Base-by-base conservation (phyloP, 2,329 filamentous ascomycete species). In the Oidium heveae region DNA sequence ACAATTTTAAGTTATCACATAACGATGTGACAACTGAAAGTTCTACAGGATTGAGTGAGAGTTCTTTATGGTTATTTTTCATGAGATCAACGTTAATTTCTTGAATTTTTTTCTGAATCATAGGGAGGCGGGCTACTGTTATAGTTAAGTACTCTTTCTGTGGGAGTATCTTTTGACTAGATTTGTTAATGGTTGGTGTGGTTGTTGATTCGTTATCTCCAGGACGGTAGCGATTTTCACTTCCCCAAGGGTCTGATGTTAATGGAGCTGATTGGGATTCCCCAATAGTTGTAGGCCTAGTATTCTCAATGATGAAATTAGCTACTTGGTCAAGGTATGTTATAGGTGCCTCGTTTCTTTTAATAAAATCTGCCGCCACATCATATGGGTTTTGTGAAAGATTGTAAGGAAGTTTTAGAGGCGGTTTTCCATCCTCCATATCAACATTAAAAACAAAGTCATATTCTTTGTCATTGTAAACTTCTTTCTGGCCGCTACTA, bases 391-490 rank as follows among this genome's bases (percentile, higher is more conserved):
- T 95, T 64, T 95, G 83, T 0, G 84, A 86, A 13, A 89, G 74
- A 65, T 96, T 95, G 68, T 84, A 96, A 0, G 89, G 87, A n/a
- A 96, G 73, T 67, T 95, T 95, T 49, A 96, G 72, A 0, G 89
- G 79, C 13, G 89, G 88, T 63, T 93, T 89, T 54, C 87, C 89
- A 63, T 95, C 89, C 65, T 94, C 86, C 58, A 95, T 93, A 62
- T 94, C 88, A 28, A 95, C 88, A 63, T 95, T 88, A 61, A 96
- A 96, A 9, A 98, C 88, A 63, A 83, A 95, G 65, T 98, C 91
- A 66, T 94, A 98, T 57, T 89, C 84, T 64, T 94, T 78, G 34
- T 89, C 89, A 1, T 84, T 72, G 64, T 89, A 82, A 56, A 80
- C 74, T 8, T 79, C 77, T 68, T 88, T 87, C 56, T 79, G 79